These are phyloP conservation scores for Logfia minima DNA, from an alignment of 129 eudicot species.

Conservation along the genomic window DNA sequence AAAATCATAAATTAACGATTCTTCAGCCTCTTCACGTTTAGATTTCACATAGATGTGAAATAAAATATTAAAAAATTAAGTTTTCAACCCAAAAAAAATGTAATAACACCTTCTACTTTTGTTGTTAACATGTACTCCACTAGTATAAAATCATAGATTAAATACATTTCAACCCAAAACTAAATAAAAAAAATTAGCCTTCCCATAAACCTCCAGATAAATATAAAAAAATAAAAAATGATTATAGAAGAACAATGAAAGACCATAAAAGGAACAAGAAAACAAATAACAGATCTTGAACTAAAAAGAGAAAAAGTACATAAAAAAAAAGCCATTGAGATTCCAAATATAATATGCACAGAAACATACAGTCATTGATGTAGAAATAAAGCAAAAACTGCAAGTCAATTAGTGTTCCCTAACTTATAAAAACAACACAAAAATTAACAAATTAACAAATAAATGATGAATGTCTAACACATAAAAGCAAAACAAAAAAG, in stretches of 20 bases:
- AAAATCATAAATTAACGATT: background rate
- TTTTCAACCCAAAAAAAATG: background rate
- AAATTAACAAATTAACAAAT: slow-evolving; percentile 18
- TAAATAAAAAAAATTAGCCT: background rate
- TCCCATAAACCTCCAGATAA: background rate
- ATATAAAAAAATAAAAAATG: background rate
- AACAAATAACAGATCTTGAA: slow-evolving; percentile 51
- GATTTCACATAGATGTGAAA: background rate
- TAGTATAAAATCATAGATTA: slow-evolving; percentile 17
- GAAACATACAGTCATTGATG: slow-evolving; percentile 41
- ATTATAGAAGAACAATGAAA: slow-evolving; percentile 22
- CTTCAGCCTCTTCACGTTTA: background rate
- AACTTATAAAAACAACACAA: background rate
- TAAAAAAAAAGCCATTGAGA: slow-evolving; percentile 33
- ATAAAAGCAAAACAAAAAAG: background rate
- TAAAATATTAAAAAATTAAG: background rate
- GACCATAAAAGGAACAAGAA: slow-evolving; percentile 34
- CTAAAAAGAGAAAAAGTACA: slow-evolving; percentile 39
- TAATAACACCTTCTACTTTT: background rate
- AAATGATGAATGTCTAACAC: background rate
- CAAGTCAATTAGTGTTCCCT: slow-evolving; percentile 39
- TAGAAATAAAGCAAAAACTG: slow-evolving; percentile 43
- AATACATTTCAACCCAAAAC: background rate
- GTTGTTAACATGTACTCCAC: background rate
- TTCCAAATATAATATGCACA: slow-evolving; percentile 30